phyloP scores from a whole-genome alignment of 495 filamentous ascomycete genomes.

The Staphylotrichum tortipilum region DNA sequence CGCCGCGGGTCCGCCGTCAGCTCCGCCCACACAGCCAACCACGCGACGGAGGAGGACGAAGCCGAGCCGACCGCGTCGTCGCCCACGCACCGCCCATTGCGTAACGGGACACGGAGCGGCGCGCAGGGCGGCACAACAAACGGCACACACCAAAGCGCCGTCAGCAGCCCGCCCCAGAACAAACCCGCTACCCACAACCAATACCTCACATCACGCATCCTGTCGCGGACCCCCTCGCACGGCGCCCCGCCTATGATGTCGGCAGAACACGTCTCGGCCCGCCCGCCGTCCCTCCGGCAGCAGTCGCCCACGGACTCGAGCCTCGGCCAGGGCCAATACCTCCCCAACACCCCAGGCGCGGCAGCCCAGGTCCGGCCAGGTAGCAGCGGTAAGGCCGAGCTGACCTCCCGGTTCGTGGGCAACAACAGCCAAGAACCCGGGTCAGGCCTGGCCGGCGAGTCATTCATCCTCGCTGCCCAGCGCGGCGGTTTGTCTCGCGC shows the following conservation, averaged over 20 bases:
- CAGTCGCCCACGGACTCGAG: constrained; percentile 25
- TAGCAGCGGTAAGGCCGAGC: constrained; percentile 38
- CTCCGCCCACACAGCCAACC: constrained; percentile 26
- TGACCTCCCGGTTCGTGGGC: constrained; percentile 44
- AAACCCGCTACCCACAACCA: constrained; percentile 31
- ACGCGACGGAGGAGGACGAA: constrained; percentile 17
- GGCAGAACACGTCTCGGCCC: constrained; percentile 43
- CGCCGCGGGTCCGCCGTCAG: constrained; percentile 38
- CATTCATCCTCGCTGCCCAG: constrained; percentile 17
- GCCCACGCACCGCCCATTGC: background rate
- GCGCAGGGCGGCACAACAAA: constrained; percentile 1
- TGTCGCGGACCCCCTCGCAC: constrained; percentile 48
- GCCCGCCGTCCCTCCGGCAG: constrained; percentile 29
- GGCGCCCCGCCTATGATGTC: constrained; percentile 54
- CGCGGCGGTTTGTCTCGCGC: constrained; percentile 10
- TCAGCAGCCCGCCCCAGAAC: constrained; percentile 18
- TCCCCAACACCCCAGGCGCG: constrained; percentile 26
- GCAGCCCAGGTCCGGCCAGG: constrained; percentile 24
- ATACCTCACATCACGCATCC: constrained; percentile 49
- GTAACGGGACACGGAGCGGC: background rate
- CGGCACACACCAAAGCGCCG: constrained; percentile 1
- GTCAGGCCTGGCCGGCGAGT: constrained; percentile 22
- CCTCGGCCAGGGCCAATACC: constrained; percentile 7
- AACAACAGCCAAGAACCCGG: constrained; percentile 31
- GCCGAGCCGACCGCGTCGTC: background rate